Percentiles rank a stretch among this genome's conserved stretches.
These are phyloP conservation scores for Daldinia childiae DNA, from an alignment of 495 filamentous ascomycete species.

Conservation along the genomic window DNA sequence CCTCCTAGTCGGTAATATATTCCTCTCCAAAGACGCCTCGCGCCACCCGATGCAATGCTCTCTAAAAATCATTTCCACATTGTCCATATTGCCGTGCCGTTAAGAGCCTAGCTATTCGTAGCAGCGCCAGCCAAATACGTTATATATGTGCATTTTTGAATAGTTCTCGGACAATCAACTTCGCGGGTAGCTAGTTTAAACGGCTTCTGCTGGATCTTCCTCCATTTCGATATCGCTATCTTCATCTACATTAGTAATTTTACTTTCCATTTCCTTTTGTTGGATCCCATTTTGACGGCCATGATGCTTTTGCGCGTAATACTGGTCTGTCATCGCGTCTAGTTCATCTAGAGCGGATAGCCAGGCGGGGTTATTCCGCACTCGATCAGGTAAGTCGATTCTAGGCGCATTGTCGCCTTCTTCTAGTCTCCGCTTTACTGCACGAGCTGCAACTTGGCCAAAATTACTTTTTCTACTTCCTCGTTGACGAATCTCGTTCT, in stretches of 20 bases:
- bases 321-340: constrained; percentile 31
- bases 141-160: neutral
- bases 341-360: constrained; percentile 42
- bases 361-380: constrained; percentile 43
- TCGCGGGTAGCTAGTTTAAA: neutral
- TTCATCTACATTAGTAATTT: neutral
- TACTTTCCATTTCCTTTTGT: neutral
- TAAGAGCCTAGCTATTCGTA: neutral
- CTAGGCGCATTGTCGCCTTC: constrained; percentile 40
- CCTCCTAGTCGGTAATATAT: neutral
- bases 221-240: constrained; percentile 9
- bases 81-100: neutral
- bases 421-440: constrained; percentile 44
- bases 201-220: neutral
- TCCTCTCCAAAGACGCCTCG: neutral
- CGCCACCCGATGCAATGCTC: constrained; percentile 4
- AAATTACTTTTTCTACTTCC: constrained; percentile 54
- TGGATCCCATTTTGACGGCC: neutral
- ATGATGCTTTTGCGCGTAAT: constrained; percentile 8
- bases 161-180: neutral
- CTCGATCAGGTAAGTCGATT: constrained; percentile 40
- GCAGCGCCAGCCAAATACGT: neutral
- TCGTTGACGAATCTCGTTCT: constrained; percentile 54
- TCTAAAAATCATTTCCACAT: neutral
- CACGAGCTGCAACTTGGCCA: constrained; percentile 49